phyloP scores from a whole-genome alignment of 2,329 filamentous ascomycete genomes.

The Fonsecaea monophora region DNA sequence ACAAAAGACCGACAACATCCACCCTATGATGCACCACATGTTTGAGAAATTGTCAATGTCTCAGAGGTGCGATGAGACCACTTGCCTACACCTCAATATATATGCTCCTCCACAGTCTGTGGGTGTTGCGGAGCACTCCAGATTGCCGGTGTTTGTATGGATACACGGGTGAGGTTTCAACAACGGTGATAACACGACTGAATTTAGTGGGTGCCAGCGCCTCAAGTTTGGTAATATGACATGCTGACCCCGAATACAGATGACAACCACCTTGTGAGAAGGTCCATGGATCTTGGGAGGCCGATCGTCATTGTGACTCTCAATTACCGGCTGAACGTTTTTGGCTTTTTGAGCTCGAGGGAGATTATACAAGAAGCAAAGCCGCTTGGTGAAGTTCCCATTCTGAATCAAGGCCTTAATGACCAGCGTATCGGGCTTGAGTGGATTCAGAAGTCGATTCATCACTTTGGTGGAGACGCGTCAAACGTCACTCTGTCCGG shows the following conservation, averaged over 20 bases:
- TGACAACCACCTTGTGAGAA: slow-evolving; percentile 13
- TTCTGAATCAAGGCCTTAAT: slow-evolving; percentile 54
- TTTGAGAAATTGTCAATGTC: slow-evolving; percentile 9
- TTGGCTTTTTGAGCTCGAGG: slow-evolving; percentile 43
- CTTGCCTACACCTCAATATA: slow-evolving; percentile 20
- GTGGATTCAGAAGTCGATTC: slow-evolving; percentile 51
- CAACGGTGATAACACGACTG: slow-evolving; percentile 37
- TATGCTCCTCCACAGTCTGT: slow-evolving; percentile 37
- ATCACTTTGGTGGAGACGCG: slow-evolving; percentile 50
- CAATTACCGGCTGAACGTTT: slow-evolving; percentile 44
- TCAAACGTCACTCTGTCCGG: slow-evolving; percentile 50
- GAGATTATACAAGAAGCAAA: slow-evolving; percentile 9
- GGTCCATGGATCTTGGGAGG: slow-evolving; percentile 42
- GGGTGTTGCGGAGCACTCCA: background rate
- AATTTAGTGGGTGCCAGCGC: slow-evolving; percentile 43
- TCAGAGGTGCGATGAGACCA: slow-evolving; percentile 8
- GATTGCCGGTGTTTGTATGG: slow-evolving; percentile 19
- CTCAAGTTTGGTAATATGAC: background rate
- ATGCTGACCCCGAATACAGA: slow-evolving; percentile 7
- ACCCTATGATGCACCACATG: slow-evolving; percentile 75
- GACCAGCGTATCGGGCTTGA: slow-evolving; percentile 48
- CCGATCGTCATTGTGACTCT: slow-evolving; percentile 44
- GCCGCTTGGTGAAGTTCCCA: slow-evolving; percentile 7
- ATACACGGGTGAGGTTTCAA: slow-evolving; percentile 34
- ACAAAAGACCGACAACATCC: slow-evolving; percentile 77